A percentile compares a stretch with the other conserved stretches of the same genome.
phyloP scores from a whole-genome alignment of 2,329 filamentous ascomycete species.

The Aspergillus aculeatus region DNA sequence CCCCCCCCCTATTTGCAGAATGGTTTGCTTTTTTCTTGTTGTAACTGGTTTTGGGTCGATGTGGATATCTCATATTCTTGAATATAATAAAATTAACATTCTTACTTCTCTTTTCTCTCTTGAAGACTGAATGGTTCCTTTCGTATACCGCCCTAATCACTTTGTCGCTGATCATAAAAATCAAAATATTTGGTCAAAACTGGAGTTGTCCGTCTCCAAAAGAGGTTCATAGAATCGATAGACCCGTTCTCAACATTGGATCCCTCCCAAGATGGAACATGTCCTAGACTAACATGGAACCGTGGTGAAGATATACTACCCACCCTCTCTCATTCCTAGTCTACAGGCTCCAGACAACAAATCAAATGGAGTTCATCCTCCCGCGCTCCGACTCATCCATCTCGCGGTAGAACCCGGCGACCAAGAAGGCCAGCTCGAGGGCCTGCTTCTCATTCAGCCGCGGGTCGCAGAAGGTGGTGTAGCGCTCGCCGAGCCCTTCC shows the following conservation, averaged over 20 bases:
- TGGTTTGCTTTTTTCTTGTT: background rate
- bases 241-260: too few relatives aligned
- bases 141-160: background rate
- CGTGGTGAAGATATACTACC: too few relatives aligned
- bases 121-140: background rate
- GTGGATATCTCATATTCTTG: background rate
- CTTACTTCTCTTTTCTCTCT: background rate
- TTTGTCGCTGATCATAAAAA: background rate
- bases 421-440: constrained; percentile 87
- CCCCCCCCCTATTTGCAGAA: background rate
- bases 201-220: too few relatives aligned
- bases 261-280: too few relatives aligned
- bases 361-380: constrained; percentile 18
- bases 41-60: background rate
- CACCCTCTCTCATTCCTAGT: too few relatives aligned
- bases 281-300: too few relatives aligned
- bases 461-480: constrained; percentile 95
- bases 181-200: too few relatives aligned
- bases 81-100: background rate
- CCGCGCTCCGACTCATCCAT: constrained; percentile 31
- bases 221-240: background rate
- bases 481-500: constrained; percentile 84
- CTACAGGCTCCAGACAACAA: background rate
- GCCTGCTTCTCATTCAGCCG: constrained; percentile 97
- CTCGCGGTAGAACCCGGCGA: constrained; percentile 75